phyloP scores from a whole-genome alignment of 805 yeast genomes.

The Phaffomyces antillensis region DNA sequence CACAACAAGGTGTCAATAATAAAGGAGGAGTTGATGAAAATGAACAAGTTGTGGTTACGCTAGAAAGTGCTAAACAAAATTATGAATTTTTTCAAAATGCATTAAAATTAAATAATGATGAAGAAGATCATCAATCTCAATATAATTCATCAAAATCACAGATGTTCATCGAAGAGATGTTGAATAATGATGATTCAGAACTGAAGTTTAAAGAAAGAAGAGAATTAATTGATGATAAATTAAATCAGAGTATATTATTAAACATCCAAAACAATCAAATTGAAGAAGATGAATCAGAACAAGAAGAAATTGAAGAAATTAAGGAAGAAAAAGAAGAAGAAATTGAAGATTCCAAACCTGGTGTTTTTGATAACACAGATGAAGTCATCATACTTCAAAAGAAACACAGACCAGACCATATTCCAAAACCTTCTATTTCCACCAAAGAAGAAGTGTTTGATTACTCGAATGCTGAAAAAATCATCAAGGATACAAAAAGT shows the following conservation, averaged over 20 bases:
- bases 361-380: constrained; percentile 17
- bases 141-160: not conserved
- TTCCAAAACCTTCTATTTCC: not conserved
- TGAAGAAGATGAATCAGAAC: not conserved
- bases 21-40: constrained; percentile 1
- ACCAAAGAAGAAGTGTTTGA: constrained; percentile 27
- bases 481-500: constrained; percentile 24
- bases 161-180: not conserved
- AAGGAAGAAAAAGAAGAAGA: not conserved
- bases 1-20: not conserved
- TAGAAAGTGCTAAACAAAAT: constrained; percentile 9
- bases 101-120: not conserved
- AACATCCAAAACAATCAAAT: not conserved
- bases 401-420: constrained; percentile 2
- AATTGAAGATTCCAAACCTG: not conserved
- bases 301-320: not conserved
- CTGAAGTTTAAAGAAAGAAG: not conserved
- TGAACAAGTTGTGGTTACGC: constrained; percentile 2
- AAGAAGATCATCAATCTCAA: too few relatives aligned
- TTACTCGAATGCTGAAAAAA: constrained; percentile 36
- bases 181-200: not conserved
- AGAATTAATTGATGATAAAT: constrained; percentile 1
- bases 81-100: constrained; percentile 5
- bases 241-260: not conserved
- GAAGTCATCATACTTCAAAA: constrained; percentile 18